These are phyloP conservation scores for Naegleria lovaniensis DNA, from an alignment of 208 protist species.

Conservation along the genomic window DNA sequence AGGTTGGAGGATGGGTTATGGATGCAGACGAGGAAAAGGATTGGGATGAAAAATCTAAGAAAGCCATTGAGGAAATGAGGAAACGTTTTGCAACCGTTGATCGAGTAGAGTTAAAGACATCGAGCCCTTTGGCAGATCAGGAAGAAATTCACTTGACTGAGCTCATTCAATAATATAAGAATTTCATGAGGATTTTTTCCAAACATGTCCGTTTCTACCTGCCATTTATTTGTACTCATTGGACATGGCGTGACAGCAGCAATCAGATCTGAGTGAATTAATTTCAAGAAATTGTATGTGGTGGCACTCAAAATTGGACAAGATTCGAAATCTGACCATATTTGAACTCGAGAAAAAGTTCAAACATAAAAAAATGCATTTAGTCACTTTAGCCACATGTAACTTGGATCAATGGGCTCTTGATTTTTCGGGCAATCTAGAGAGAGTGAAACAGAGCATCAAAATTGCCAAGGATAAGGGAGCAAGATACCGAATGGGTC, in stretches of 20 bases:
- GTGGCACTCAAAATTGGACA: too few relatives aligned
- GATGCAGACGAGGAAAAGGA: neutral
- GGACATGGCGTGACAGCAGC: too few relatives aligned
- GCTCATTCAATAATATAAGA: too few relatives aligned
- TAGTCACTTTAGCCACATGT: conserved; percentile 55
- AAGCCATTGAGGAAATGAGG: neutral
- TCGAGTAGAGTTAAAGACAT: neutral
- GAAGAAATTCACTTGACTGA: too few relatives aligned
- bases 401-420: conserved; percentile 74
- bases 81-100: neutral
- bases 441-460: conserved; percentile 54
- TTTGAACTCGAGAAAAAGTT: neutral
- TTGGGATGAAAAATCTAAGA: neutral
- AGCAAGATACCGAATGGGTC: conserved; percentile 34
- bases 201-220: too few relatives aligned
- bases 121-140: too few relatives aligned
- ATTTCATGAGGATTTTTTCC: too few relatives aligned
- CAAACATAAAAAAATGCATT: neutral
- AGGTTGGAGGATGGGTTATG: neutral
- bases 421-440: conserved; percentile 65
- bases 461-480: conserved; percentile 46
- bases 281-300: too few relatives aligned
- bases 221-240: too few relatives aligned
- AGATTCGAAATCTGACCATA: too few relatives aligned
- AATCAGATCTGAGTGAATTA: too few relatives aligned